Evolutionary conservation across 306 rosid species (phyloP).

Genomic region (Boehmeria nivea): DNA sequence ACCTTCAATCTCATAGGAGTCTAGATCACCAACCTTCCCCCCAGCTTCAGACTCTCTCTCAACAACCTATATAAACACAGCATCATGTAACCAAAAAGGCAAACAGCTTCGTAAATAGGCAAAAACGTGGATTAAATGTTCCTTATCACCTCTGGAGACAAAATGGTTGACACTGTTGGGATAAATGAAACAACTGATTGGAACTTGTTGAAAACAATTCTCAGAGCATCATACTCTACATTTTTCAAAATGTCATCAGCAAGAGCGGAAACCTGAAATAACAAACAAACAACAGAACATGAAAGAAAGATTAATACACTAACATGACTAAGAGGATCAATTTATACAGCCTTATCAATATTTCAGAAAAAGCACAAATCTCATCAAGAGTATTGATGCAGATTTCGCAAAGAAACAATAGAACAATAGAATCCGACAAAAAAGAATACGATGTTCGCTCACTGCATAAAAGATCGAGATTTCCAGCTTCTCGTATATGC

Average conservation of each 20-base stretch:
- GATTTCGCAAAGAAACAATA: too few species aligned
- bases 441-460: too few species aligned
- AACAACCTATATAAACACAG: constrained; percentile 41
- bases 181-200: constrained; percentile 70
- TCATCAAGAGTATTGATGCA: too few species aligned
- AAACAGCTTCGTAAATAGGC: neutral
- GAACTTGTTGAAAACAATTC: constrained; percentile 80
- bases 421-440: too few species aligned
- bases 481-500: too few species aligned
- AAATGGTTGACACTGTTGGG: constrained; percentile 69
- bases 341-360: neutral
- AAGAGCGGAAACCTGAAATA: constrained; percentile 75
- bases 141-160: constrained; percentile 81
- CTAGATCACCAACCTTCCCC: constrained; percentile 79
- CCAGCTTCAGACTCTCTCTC: constrained; percentile 89
- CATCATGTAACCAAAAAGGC: constrained; percentile 15
- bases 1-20: constrained; percentile 91
- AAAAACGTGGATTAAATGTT: neutral
- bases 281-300: constrained; percentile 1
- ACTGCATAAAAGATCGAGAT: too few species aligned
- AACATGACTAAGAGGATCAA: neutral
- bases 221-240: constrained; percentile 84
- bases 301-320: neutral
- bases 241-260: constrained; percentile 93
- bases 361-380: neutral